A percentile compares a stretch with the other conserved stretches of the same genome.
phyloP scores from a whole-genome alignment of 805 yeast genomes.

The Yarrowia bubula region DNA sequence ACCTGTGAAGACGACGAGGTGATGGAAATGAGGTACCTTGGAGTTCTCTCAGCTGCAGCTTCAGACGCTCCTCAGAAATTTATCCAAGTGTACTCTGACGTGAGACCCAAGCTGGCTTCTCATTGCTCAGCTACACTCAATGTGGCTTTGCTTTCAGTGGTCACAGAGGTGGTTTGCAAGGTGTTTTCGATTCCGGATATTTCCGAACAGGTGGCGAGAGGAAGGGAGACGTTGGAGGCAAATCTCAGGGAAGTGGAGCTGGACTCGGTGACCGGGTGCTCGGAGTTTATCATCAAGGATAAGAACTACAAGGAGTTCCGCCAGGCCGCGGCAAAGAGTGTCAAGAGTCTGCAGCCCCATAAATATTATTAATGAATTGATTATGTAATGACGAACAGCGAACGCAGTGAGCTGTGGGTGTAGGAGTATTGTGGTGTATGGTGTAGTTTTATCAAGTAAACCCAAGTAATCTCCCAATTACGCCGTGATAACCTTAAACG shows the following conservation, averaged over 20 bases:
- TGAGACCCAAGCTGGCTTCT: slow-evolving; percentile 18
- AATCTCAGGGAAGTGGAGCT: not conserved
- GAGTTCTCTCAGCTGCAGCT: slow-evolving; percentile 29
- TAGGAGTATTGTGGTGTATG: no score
- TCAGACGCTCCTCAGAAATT: not conserved
- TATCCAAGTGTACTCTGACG: slow-evolving; percentile 21
- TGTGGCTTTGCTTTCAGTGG: slow-evolving; percentile 6
- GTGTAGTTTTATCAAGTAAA: no score
- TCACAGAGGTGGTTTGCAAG: slow-evolving; percentile 15
- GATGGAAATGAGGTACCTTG: slow-evolving; percentile 32
- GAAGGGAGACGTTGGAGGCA: slow-evolving; percentile 6
- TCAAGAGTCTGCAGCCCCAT: slow-evolving; percentile 13
- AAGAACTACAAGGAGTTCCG: not conserved
- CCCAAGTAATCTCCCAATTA: no score
- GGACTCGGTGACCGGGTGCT: not conserved
- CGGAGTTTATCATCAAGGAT: not conserved
- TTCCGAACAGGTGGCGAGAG: slow-evolving; percentile 9
- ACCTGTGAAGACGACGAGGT: slow-evolving; percentile 31
- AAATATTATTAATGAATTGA: slow-evolving; percentile 1
- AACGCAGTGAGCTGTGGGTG: no score
- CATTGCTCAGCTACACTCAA: slow-evolving; percentile 16
- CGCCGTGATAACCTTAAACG: no score
- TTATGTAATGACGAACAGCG: not conserved
- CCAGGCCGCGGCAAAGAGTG: not conserved
- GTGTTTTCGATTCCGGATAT: slow-evolving; percentile 14